These are phyloP conservation scores for Symmetrospora coprosmae DNA, from an alignment of 768 basidiomycete genomes.

Conservation along the genomic window DNA sequence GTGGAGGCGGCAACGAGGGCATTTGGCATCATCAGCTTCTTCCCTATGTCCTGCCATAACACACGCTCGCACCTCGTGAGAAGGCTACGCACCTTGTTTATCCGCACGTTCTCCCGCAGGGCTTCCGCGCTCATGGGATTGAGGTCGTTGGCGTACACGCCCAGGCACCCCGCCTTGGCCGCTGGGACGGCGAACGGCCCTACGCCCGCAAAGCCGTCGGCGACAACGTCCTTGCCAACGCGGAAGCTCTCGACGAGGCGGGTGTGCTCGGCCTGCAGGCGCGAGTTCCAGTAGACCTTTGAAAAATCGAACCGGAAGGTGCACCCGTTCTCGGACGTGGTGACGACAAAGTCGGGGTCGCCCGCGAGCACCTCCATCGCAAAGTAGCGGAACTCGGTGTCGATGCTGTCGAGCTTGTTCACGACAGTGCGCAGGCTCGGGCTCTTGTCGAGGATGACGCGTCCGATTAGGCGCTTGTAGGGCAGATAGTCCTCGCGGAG, in stretches of 20 bases:
- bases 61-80: no score
- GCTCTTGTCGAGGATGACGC: slow-evolving; percentile 94
- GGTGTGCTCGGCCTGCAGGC: slow-evolving; percentile 78
- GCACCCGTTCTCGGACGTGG: slow-evolving; percentile 74
- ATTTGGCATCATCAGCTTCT: no score
- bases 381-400: slow-evolving; percentile 77
- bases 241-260: slow-evolving; percentile 62
- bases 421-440: slow-evolving; percentile 68
- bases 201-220: slow-evolving; percentile 91
- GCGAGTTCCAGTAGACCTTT: slow-evolving; percentile 95
- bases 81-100: slow-evolving; percentile 57
- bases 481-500: slow-evolving; percentile 78
- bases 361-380: slow-evolving; percentile 94
- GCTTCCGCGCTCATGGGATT: slow-evolving; percentile 79
- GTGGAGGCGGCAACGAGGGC: no score
- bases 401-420: slow-evolving; percentile 79
- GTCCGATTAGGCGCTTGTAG: slow-evolving; percentile 78
- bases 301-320: slow-evolving; percentile 86
- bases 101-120: slow-evolving; percentile 53
- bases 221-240: slow-evolving; percentile 55
- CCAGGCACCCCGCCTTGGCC: slow-evolving; percentile 61
- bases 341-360: slow-evolving; percentile 67
- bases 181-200: slow-evolving; percentile 92
- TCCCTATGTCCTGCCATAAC: no score
- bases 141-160: slow-evolving; percentile 77